A percentile compares a stretch with the other conserved stretches of the same genome.
Conservation (phyloP, 163 green algal genomes). For the Scenedesmus sp. region DNA sequence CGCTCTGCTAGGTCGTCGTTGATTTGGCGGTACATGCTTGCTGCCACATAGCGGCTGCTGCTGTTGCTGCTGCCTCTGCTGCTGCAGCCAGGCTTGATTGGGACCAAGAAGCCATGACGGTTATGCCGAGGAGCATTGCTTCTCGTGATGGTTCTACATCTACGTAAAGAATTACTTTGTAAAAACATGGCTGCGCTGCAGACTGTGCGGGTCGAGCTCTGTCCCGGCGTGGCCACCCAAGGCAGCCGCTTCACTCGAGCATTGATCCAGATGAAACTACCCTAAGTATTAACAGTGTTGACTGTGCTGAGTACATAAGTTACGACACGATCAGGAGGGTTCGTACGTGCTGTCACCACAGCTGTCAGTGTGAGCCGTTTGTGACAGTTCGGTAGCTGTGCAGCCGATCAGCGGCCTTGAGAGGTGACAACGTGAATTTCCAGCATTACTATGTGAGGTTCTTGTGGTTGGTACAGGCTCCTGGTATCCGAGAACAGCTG, state of each 20-base stretch:
- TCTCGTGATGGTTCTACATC: neutral
- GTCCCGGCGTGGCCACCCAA: neutral
- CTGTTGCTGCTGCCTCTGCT: neutral
- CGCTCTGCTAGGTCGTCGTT: conserved; percentile 14
- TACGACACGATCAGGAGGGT: neutral
- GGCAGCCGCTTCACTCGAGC: neutral
- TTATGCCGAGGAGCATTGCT: neutral
- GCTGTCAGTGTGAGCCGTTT: neutral
- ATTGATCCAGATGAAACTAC: too few relatives aligned
- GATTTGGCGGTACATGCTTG: neutral
- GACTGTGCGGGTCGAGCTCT: neutral
- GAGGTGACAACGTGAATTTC: too few relatives aligned
- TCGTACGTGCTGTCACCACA: neutral
- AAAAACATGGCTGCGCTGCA: neutral
- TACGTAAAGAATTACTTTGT: neutral
- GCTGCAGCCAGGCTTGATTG: neutral
- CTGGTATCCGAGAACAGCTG: too few relatives aligned
- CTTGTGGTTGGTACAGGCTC: too few relatives aligned
- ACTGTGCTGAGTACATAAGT: too few relatives aligned
- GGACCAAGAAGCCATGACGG: neutral
- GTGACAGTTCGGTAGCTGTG: neutral
- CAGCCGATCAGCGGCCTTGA: neutral
- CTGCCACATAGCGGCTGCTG: neutral
- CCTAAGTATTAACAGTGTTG: too few relatives aligned
- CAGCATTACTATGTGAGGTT: too few relatives aligned